Evolutionary conservation across 306 rosid genomes (phyloP).

Genomic region (Lagenaria siceraria): DNA sequence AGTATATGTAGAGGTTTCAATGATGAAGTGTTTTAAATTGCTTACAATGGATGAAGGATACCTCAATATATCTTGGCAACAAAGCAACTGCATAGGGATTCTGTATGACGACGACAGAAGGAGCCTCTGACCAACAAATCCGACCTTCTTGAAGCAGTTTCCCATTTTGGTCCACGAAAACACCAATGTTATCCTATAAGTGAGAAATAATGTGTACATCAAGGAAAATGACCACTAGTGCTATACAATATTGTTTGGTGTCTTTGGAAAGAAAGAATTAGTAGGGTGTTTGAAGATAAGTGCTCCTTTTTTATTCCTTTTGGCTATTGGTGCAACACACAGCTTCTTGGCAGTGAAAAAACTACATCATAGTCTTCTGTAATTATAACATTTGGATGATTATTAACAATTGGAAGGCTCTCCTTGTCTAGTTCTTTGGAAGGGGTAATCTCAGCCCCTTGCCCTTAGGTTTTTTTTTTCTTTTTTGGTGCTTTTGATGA

Average conservation of each 20-base stretch:
- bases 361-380: too few relatives aligned
- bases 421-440: too few relatives aligned
- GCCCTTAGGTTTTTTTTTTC: too few relatives aligned
- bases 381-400: too few relatives aligned
- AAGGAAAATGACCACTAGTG: not conserved
- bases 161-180: conserved; percentile 94
- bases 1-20: not conserved
- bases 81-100: conserved; percentile 82
- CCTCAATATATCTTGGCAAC: conserved; percentile 89
- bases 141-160: conserved; percentile 87
- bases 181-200: conserved; percentile 88
- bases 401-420: too few relatives aligned
- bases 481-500: too few relatives aligned
- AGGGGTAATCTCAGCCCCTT: too few relatives aligned
- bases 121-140: conserved; percentile 97
- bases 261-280: too few relatives aligned
- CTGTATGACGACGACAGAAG: conserved; percentile 62
- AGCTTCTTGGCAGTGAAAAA: too few relatives aligned
- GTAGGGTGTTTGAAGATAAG: too few relatives aligned
- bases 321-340: too few relatives aligned
- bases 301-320: too few relatives aligned
- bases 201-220: conserved; percentile 5
- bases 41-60: conserved; percentile 11
- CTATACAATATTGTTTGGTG: not conserved
- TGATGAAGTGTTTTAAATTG: not conserved